Base-by-base conservation (phyloP, 2,329 filamentous ascomycete species). In the Colletotrichum tamarilloi region DNA sequence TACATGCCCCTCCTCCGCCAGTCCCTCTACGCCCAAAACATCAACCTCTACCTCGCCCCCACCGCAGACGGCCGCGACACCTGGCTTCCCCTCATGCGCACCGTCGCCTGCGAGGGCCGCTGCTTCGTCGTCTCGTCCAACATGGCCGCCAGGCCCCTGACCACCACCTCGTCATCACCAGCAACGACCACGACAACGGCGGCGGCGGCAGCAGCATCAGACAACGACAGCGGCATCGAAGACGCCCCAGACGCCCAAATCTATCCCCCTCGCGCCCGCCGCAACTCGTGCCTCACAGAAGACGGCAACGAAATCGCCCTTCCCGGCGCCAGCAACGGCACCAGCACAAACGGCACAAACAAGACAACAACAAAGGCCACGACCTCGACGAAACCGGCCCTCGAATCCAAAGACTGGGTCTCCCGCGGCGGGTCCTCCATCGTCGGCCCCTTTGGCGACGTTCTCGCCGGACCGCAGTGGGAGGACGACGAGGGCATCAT, bases 1-100 rank as follows among this genome's bases (percentile, higher is more conserved):
- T 97, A 96, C 84, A 98, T 98, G 95, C 95, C 95, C 0, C 85
- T 98, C 22, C 86, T 98, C 8, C 90, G 96, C 22, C 93, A 97
- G 80, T 89, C 91, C 19, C 87, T 98, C 49, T 98, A 98, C 82
- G 89, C 91, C 2, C 96, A 98, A 82, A 97, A 97, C 79, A 91
- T 98, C 78, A 97, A 97, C 81, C 84, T 98, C 14, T 98, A 96
- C 82, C 90, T 98, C 2, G 95, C 95, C 0, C 96, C 96, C 0
- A 98, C 95, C 0, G 95, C 95, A 1, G 96, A 98, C 83, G 90
- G 88, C 24, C 88, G 95, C 74, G 93, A 96, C 78, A 91, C 94
- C 0, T 98, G 96, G 96, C 83, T 94, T 28, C 85, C 91, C 0
- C 85, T 97, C n/a, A 93, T 98, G 91, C 89, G 92, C 64, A 97